phyloP scores from a whole-genome alignment of 2,329 filamentous ascomycete species.

The Epicoccum sorghinum region DNA sequence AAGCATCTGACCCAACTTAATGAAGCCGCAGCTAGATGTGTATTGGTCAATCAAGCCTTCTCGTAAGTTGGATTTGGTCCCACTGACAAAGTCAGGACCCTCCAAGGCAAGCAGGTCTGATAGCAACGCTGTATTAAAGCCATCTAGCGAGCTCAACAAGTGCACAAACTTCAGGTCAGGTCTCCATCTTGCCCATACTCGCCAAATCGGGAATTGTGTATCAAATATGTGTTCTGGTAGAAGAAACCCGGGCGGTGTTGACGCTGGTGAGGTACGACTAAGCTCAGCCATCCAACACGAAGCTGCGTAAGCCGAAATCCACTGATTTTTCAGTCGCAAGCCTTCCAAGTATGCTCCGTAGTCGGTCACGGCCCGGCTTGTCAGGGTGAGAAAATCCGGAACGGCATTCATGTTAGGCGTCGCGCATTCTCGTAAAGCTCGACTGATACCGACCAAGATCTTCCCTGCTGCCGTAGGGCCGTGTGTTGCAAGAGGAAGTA shows the following conservation, averaged over 20 bases:
- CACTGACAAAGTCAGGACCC: conserved; percentile 38
- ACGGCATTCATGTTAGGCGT: conserved; percentile 26
- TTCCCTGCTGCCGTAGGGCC: conserved; percentile 31
- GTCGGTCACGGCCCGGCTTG: conserved; percentile 26
- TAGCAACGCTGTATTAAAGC: conserved; percentile 21
- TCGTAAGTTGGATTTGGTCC: conserved; percentile 22
- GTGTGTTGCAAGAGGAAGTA: conserved; percentile 33
- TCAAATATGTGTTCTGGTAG: conserved; percentile 34
- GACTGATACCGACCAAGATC: conserved; percentile 33
- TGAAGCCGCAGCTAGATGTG: conserved; percentile 10
- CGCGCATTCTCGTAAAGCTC: conserved; percentile 17
- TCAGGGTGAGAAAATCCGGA: conserved; percentile 31
- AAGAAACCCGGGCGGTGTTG: conserved; percentile 17
- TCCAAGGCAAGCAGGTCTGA: conserved; percentile 36
- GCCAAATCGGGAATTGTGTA: conserved; percentile 33
- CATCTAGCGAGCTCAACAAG: conserved; percentile 21
- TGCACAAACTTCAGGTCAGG: conserved; percentile 28
- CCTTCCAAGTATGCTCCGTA: conserved; percentile 36
- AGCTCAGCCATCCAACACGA: conserved; percentile 32
- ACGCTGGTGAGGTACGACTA: conserved; percentile 8
- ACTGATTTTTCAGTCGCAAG: conserved; percentile 30
- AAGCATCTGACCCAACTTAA: conserved; percentile 27
- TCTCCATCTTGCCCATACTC: conserved; percentile 39
- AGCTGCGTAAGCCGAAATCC: conserved; percentile 27
- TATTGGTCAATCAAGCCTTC: conserved; percentile 35